Base-by-base conservation (phyloP, 2,329 filamentous ascomycete genomes). In the Gaeumannomyces sp. region DNA sequence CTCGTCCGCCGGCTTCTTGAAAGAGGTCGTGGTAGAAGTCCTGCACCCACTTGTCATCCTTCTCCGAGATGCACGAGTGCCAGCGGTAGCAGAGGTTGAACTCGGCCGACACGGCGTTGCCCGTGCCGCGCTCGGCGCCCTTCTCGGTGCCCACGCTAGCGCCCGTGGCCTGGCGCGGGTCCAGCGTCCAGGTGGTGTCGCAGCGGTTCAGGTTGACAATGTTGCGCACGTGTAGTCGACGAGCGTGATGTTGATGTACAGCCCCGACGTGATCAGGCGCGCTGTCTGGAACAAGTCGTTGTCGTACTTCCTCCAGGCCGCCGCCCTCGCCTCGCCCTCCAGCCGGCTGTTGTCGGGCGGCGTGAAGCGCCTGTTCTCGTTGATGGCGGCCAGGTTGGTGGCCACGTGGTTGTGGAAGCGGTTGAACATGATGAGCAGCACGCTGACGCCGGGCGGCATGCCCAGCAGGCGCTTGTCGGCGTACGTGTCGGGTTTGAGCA, bases 41-140 rank as follows among this genome's bases (percentile, higher is more conserved):
- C 69, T 92, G 83, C 28, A 92, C 89, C 91, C 92, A 96, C 69
- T 87, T 82, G 72, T 95, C 92, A 71, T 96, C 92, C 68, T 85
- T 87, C 65, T 86, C 84, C 1, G 79, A 85, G 70, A 95, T 90
- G 69, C 89, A 88, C 3, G 91, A 92, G 78, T 96, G 92, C 91
- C 92, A 96, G 68, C 92, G 84, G 75, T 96, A 96, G 69, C 90
- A 89, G 13, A 96, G 81, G 72, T 95, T 96, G 81, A 96, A 96
- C 77, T 96, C 92, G 4, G 90, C 91, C 0, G 91, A 94, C 6
- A 94, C 91, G 68, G 90, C 87, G 71, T 95, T 96, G 62, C 92
- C 92, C 0, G 90, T 85, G 58, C 91, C 92, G 29, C 87, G 82
- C 59, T 90, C 86, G 0, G 89, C 85, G 0, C 85, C 83, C 2